phyloP scores from a whole-genome alignment of 1,284 basidiomycete genomes.

The Sphaerobolus stellatus region DNA sequence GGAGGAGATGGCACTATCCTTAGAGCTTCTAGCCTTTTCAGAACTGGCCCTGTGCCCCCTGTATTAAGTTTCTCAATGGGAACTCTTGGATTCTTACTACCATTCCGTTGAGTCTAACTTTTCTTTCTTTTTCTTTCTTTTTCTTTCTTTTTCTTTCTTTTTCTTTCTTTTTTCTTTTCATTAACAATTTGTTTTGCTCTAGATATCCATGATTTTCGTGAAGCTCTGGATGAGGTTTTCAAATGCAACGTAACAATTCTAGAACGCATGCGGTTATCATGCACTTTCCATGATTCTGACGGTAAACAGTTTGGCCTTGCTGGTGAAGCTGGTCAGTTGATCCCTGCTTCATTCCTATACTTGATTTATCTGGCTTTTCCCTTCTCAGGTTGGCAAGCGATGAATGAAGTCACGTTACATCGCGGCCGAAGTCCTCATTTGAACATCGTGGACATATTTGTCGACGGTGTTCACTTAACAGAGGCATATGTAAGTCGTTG shows the following conservation, averaged over 20 bases:
- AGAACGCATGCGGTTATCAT: constrained; percentile 84
- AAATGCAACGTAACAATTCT: constrained; percentile 76
- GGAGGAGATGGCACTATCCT: constrained; percentile 96
- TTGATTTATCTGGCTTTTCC: not conserved
- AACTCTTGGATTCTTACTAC: constrained; percentile 89
- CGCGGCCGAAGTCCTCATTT: constrained; percentile 90
- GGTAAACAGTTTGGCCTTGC: constrained; percentile 49
- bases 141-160: not conserved
- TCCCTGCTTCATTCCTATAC: constrained; percentile 8
- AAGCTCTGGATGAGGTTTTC: constrained; percentile 77
- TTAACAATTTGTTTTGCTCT: constrained; percentile 1
- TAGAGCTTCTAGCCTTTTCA: constrained; percentile 91
- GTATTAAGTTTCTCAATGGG: constrained; percentile 97
- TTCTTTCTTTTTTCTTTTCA: not conserved
- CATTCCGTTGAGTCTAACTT: constrained; percentile 71
- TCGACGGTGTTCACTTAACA: constrained; percentile 94
- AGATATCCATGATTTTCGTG: constrained; percentile 82
- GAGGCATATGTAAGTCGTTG: constrained; percentile 80
- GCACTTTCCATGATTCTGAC: constrained; percentile 67
- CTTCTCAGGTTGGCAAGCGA: constrained; percentile 82
- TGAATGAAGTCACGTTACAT: constrained; percentile 96
- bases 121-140: not conserved
- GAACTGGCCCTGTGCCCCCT: constrained; percentile 85
- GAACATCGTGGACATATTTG: constrained; percentile 91
- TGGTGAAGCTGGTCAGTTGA: constrained; percentile 12